phyloP scores from a whole-genome alignment of 2,329 filamentous ascomycete genomes.

The Byssochlamys sp. region DNA sequence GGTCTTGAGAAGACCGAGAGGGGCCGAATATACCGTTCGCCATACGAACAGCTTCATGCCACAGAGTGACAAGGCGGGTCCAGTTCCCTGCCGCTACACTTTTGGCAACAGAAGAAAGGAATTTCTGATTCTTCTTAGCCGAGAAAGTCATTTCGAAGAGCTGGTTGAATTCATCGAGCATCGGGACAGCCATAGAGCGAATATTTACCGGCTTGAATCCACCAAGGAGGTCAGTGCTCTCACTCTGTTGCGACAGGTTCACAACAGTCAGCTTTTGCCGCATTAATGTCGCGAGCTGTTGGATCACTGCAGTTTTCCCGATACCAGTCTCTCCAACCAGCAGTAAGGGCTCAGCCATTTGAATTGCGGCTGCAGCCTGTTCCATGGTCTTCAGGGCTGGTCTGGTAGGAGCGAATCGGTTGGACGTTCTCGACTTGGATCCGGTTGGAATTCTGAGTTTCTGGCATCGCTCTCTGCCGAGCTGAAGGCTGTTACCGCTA shows the following conservation, averaged over 20 bases:
- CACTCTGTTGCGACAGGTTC: conserved; percentile 95
- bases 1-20: conserved; percentile 39
- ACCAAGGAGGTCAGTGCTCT: conserved; percentile 87
- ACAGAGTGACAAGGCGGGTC: conserved; percentile 74
- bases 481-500: conserved; percentile 46
- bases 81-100: conserved; percentile 74
- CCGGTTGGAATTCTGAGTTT: conserved; percentile 45
- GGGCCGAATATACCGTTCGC: conserved; percentile 61
- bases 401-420: conserved; percentile 73
- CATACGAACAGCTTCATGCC: conserved; percentile 81
- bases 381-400: conserved; percentile 79
- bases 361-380: conserved; percentile 73
- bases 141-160: conserved; percentile 84
- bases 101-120: conserved; percentile 70
- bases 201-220: conserved; percentile 95
- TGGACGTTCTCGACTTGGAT: conserved; percentile 34
- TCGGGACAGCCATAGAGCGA: conserved; percentile 72
- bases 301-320: conserved; percentile 91
- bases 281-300: conserved; percentile 75
- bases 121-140: conserved; percentile 74
- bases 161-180: conserved; percentile 89
- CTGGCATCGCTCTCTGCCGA: conserved; percentile 56
- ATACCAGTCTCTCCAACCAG: conserved; percentile 98
- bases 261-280: conserved; percentile 83
- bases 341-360: conserved; percentile 76